Base-by-base conservation (phyloP, 768 basidiomycete species). In the Megacollybia marginata region DNA sequence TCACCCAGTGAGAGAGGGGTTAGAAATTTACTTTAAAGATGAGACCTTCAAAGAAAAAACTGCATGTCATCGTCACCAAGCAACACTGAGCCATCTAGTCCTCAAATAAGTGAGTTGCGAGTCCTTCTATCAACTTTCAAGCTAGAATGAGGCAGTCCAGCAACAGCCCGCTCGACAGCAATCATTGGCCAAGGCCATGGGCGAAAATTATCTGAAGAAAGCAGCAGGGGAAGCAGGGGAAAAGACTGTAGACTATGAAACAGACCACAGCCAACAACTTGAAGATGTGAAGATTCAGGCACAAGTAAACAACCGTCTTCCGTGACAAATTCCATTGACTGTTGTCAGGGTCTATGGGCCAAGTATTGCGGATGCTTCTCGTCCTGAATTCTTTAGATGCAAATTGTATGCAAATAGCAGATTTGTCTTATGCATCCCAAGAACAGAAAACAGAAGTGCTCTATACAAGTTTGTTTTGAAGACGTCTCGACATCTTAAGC, bases 401-500 rank as follows among this genome's bases (percentile, higher is more conserved):
- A 28, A 28, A 28, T n/a, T n/a, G n/a, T n/a, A n/a, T 28, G 23
- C 23, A 28, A 28, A 28, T 6, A 28, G 6, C 4, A 28, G 6
- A 28, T 28, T 2, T 28, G 23, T 28, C 23, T 28, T 6, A 28
- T 28, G 23, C 23, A 28, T 28, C 23, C 23, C 23, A 28, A 28
- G 23, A 28, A 28, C 23, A 28, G 6, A 6, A 28, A 28, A 28
- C 23, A 28, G 6, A 28, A 28, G 23, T 28, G 23, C 4, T 28
- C 23, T 28, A 70, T 32, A 53, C 55, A 12, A 77, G 60, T 47
- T 73, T 75, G 62, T 79, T 71, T 55, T 70, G 54, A 49, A 75
- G 55, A 48, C 65, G 68, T 52, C 66, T 66, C 9, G 62, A 59
- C 52, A 69, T 70, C 73, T 92, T 96, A 57, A 99, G 72, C 35